A percentile compares a stretch with the other conserved stretches of the same genome.
Evolutionary conservation across 768 basidiomycete genomes (phyloP).

Genomic region (Chalciporus chontae): DNA sequence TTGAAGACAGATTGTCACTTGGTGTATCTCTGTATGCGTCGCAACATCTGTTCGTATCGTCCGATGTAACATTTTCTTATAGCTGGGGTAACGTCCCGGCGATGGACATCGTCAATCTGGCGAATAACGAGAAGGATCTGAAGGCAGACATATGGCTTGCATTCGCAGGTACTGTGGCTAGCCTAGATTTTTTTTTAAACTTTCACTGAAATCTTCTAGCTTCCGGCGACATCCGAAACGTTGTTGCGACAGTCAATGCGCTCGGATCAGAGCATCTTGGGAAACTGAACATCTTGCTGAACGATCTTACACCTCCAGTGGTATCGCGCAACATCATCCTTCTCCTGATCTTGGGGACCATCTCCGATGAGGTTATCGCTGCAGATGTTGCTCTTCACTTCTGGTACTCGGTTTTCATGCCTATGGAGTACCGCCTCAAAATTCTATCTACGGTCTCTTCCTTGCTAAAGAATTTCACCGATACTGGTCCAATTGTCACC

Average conservation of each 20-base stretch:
- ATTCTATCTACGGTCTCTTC: slow-evolving; percentile 19
- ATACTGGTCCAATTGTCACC: slow-evolving; percentile 2
- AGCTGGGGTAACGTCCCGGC: slow-evolving; percentile 37
- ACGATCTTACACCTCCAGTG: slow-evolving; percentile 34
- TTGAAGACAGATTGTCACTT: slow-evolving; percentile 26
- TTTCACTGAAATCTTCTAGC: slow-evolving; percentile 26
- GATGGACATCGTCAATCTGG: slow-evolving; percentile 28
- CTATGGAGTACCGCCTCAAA: slow-evolving; percentile 28
- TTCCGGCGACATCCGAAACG: slow-evolving; percentile 47
- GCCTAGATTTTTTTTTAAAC: not conserved
- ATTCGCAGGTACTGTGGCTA: slow-evolving; percentile 20
- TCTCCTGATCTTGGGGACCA: slow-evolving; percentile 38
- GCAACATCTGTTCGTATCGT: not conserved
- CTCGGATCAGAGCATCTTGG: slow-evolving; percentile 42
- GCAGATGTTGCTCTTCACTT: slow-evolving; percentile 46
- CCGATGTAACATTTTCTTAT: not conserved
- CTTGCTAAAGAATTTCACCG: slow-evolving; percentile 8
- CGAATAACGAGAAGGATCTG: slow-evolving; percentile 19
- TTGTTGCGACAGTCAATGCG: slow-evolving; percentile 40
- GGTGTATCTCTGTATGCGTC: slow-evolving; percentile 23
- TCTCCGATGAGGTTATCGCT: slow-evolving; percentile 30
- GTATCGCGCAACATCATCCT: slow-evolving; percentile 40
- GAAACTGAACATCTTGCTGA: slow-evolving; percentile 37
- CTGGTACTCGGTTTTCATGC: slow-evolving; percentile 46
- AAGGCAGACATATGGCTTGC: slow-evolving; percentile 21